phyloP scores from a whole-genome alignment of 495 filamentous ascomycete species.

The Symbiotaphrina buchneri region DNA sequence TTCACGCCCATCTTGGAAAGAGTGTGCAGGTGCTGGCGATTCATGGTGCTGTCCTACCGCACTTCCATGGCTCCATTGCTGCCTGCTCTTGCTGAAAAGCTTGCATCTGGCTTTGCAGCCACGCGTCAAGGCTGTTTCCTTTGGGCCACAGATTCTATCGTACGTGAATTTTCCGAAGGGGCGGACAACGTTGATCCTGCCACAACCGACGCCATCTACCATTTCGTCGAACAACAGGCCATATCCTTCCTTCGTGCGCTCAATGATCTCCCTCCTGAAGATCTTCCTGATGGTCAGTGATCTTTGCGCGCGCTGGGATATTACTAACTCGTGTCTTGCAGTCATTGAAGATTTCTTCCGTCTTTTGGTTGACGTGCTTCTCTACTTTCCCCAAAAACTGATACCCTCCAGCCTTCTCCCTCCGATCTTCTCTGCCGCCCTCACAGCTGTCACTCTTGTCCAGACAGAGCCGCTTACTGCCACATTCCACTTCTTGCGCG shows the following conservation, averaged over 20 bases:
- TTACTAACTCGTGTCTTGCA: constrained; percentile 8
- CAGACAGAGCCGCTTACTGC: constrained; percentile 79
- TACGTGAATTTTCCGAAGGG: constrained; percentile 85
- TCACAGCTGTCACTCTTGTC: constrained; percentile 65
- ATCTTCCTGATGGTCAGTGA: constrained; percentile 62
- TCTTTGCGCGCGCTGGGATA: not conserved
- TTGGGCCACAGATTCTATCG: constrained; percentile 86
- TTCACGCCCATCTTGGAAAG: constrained; percentile 81
- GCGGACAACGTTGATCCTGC: constrained; percentile 56
- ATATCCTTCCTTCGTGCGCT: constrained; percentile 69
- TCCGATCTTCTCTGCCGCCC: constrained; percentile 67
- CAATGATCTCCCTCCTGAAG: constrained; percentile 65
- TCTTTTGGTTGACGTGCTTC: constrained; percentile 66
- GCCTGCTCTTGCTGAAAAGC: constrained; percentile 63
- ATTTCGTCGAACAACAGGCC: constrained; percentile 85
- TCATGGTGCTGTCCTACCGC: constrained; percentile 89
- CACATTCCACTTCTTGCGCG: constrained; percentile 80
- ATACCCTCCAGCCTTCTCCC: constrained; percentile 55
- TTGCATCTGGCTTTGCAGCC: constrained; percentile 60
- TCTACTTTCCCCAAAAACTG: constrained; percentile 71
- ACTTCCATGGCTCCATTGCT: constrained; percentile 72
- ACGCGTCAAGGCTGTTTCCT: constrained; percentile 91
- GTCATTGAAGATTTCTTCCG: constrained; percentile 99
- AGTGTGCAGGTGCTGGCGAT: constrained; percentile 82
- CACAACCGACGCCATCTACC: constrained; percentile 79